Base-by-base conservation (phyloP, 441 rosid species). In the Arabidopsis lyrata region DNA sequence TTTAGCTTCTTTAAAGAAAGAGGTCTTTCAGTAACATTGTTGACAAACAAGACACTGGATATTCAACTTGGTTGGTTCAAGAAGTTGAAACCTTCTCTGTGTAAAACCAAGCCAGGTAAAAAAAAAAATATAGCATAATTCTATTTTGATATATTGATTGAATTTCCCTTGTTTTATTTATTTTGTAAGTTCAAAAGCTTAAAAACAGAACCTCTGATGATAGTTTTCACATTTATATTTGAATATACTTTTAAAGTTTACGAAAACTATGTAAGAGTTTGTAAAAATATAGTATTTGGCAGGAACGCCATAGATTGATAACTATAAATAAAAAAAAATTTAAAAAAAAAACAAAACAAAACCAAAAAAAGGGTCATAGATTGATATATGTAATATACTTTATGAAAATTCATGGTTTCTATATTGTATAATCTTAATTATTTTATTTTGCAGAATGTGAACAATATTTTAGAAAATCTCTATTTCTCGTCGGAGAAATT, bases 401-500 rank as follows among this genome's bases (percentile, higher is more conserved):
- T 36, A 11, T 20, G 32, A 32, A 58, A 52, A 32, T 31, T 4
- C 31, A 27, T 27, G 0, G 3, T 2, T 27, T 42, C 1, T 63
- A 11, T 53, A 24, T 2, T 18, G 5, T 0, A 27, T 75, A 27
- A 32, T 42, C n/a, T 68, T 15, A 2, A 11, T 27, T 36, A 15
- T 56, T 63, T 56, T 66, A 1, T 11, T 10, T 39, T 24, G 59
- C 80, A 91, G 93, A 84, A n/a, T 91, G 97, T 55, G 81, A 79
- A 8, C 60, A 35, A 15, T 86, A 81, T 78, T 83, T 90, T 59
- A 86, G 73, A 66, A 92, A 80, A 66, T 85, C 97, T 10, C 77
- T 92, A n/a, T 90, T 92, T 71, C 39, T 87, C 48, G 86, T 92
- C 15, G 96, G 96, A 39, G 97, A 92, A 78, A 90, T 92, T 0